Base-by-base conservation (phyloP, 208 protist genomes). In the Trypanosoma boissoni region DNA sequence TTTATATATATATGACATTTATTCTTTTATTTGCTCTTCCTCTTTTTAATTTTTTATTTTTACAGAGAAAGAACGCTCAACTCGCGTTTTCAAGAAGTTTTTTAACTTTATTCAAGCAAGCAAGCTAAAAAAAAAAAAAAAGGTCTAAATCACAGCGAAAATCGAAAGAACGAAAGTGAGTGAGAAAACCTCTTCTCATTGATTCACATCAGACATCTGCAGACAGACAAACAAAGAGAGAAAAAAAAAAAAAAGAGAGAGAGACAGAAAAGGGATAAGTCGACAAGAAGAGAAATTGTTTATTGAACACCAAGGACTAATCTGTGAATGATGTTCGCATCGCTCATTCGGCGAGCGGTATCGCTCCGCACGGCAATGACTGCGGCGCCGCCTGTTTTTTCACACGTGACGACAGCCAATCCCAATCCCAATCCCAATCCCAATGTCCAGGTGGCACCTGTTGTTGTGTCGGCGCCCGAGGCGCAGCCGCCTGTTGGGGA, bases 401-500 rank as follows among this genome's bases (percentile, higher is more conserved):
- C 36, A 41, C 36, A 16, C 8, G 8, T 41, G 8, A 8, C 8
- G 8, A 41, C 36, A 16, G 10, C 41, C 41, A 45, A 14, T 45
- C n/a, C 4, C 23, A 45, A 14, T 45, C 3, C 7, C 23, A 14
- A 45, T 45, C 41, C n/a, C 23, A 14, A 45, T 45, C n/a, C n/a
- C 23, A 16, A 45, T 45, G 23, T 28, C 45, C 59, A 14, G 28
- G 49, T 72, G 23, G 65, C 72, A 0, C 64, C 60, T 0, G 64
- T 75, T 75, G 14, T 72, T 27, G 63, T 32, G 7, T 60, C 59
- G 12, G 21, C 48, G 61, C 76, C 54, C 27, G 73, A 74, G 26
- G 71, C 64, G 24, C 55, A 63, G 0, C 71, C 72, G 2, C 48
- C 67, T 3, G 53, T 85, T 21, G 77, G 69, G 55, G 73, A 74